Evolutionary conservation across 2,329 filamentous ascomycete species (phyloP).

Genomic region (Trichoderma brevicompactum): DNA sequence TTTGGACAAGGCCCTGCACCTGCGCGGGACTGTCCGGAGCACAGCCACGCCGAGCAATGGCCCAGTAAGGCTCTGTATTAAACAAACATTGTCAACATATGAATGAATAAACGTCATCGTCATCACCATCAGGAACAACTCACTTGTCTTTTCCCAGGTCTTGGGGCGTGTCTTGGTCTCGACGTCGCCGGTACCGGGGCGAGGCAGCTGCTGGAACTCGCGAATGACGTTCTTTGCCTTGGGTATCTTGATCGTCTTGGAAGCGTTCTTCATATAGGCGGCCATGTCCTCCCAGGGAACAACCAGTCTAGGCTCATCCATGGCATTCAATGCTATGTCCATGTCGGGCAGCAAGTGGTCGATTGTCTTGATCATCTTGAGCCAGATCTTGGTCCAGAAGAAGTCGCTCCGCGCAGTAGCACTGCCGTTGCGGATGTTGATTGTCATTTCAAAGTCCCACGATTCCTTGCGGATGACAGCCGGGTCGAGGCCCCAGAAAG

Average conservation of each 20-base stretch:
- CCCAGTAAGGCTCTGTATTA: conserved; percentile 57
- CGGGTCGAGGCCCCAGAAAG: conserved; percentile 60
- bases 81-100: conserved; percentile 10
- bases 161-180: conserved; percentile 45
- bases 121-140: background rate
- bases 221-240: conserved; percentile 50
- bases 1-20: conserved; percentile 47
- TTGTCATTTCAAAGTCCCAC: conserved; percentile 62
- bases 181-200: conserved; percentile 44
- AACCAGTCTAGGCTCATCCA: conserved; percentile 69
- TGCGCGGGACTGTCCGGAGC: conserved; percentile 65
- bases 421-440: conserved; percentile 58
- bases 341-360: conserved; percentile 65
- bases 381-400: conserved; percentile 64
- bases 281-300: conserved; percentile 67
- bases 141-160: conserved; percentile 54
- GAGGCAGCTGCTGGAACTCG: conserved; percentile 50
- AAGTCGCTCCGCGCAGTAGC: conserved; percentile 58
- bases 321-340: conserved; percentile 68
- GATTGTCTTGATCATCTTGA: conserved; percentile 57
- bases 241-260: conserved; percentile 50
- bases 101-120: background rate
- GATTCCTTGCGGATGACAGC: conserved; percentile 56
- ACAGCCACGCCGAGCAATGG: conserved; percentile 63
- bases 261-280: conserved; percentile 56